These are phyloP conservation scores for Hypoxylon fragiforme DNA, from an alignment of 495 filamentous ascomycete species.

Conservation along the genomic window DNA sequence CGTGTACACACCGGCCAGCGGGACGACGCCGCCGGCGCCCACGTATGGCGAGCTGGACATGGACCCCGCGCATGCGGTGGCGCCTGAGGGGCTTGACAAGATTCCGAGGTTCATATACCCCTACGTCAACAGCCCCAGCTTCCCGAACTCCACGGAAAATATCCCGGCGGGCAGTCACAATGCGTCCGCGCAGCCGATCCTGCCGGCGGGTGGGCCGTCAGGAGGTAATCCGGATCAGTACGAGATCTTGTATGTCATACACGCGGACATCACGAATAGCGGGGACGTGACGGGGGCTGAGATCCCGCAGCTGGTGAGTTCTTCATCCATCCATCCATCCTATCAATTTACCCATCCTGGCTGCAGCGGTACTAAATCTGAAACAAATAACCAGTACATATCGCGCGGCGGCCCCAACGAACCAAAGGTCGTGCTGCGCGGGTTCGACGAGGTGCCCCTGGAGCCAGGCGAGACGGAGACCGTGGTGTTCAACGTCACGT, in stretches of 20 bases:
- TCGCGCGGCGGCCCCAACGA: conserved; percentile 65
- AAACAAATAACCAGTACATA: no score
- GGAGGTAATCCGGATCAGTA: conserved; percentile 73
- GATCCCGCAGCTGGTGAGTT: conserved; percentile 62
- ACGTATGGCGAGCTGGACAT: conserved; percentile 39
- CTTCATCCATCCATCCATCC: neutral
- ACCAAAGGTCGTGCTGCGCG: conserved; percentile 72
- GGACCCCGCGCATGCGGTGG: conserved; percentile 35
- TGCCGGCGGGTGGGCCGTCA: conserved; percentile 67
- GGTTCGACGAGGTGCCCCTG: conserved; percentile 75
- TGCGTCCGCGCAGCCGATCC: conserved; percentile 67
- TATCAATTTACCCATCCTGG: conserved; percentile 40
- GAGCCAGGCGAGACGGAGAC: conserved; percentile 57
- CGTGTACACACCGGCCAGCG: conserved; percentile 24
- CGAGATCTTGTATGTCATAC: conserved; percentile 50
- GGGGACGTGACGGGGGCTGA: conserved; percentile 58
- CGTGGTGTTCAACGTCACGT: conserved; percentile 70
- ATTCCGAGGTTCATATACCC: conserved; percentile 47
- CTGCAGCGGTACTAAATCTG: no score
- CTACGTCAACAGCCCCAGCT: conserved; percentile 36
- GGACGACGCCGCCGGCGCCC: conserved; percentile 35
- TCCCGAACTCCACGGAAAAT: conserved; percentile 42
- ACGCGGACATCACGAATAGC: conserved; percentile 53
- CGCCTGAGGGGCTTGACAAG: conserved; percentile 43
- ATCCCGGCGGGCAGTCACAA: conserved; percentile 65